Evolutionary conservation across 164 flowering plant genomes (phyloP), one percentile per base, ranked within the genome.

Genomic region (Sextonia rubra): DNA sequence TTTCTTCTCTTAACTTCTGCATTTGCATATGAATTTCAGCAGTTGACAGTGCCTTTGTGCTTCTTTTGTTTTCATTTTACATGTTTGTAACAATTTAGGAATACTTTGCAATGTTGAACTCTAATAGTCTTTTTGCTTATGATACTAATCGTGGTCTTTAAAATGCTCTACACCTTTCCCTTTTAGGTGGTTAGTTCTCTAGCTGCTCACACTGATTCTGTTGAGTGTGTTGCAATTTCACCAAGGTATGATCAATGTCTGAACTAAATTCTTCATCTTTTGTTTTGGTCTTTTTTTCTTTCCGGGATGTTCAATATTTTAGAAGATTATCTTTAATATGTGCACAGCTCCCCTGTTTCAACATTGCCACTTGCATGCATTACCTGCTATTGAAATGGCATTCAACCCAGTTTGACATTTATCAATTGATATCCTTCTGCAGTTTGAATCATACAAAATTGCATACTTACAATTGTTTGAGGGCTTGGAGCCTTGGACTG

Each of bases 121-220:
- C 4, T 52, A 11, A 11, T 11, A 20, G 17, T 52, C 58, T 52
- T 52, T 52, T 14, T 52, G n/a, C 17, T n/a, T 66, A 1, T 20
- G 15, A n/a, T 15, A 52, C 66, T 56, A 60, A 61, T 5, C 12
- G 26, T 0, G 32, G 70, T 25, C 68, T 68, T 47, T 48, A 58
- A 47, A 48, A 66, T 61, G 48, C 12, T 20, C 47, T 73, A 18
- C 27, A 7, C 66, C 17, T 64, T 78, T 22, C 23, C 49, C 20
- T 67, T 32, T 29, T 29, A 94, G 98, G 98, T 94, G 75, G 87
- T 92, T 64, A 86, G 81, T 78, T 87, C 95, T 71, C 85, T 91
- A 68, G 68, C 24, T 77, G 81, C 87, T 79, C 99, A 94, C 74
- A 29, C 89, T n/a, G 92, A 92, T 75, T 91, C 99, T 9, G 73